Percentiles rank a stretch among this genome's conserved stretches.
Conservation (phyloP, 495 filamentous ascomycete genomes). For the Tuber borchii region DNA sequence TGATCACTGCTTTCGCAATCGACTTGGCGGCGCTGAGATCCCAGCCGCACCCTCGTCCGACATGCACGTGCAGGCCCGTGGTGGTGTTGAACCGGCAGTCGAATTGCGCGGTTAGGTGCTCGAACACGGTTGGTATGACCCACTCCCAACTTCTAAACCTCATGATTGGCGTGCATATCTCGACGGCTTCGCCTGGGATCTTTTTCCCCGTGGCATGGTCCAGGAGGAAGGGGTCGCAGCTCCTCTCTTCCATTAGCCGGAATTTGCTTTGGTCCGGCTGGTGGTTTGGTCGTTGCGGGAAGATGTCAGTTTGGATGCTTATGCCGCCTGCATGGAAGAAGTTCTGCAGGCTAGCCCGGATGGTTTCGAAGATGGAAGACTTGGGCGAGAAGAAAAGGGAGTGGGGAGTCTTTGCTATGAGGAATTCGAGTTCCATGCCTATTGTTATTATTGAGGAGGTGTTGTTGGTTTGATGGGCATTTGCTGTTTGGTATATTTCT, state of each 20-base stretch:
- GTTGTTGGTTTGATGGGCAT: constrained; percentile 21
- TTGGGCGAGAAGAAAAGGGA: constrained; percentile 5
- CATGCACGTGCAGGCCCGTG: constrained; percentile 36
- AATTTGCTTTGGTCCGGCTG: constrained; percentile 26
- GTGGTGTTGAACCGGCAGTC: constrained; percentile 34
- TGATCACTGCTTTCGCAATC: constrained; percentile 35
- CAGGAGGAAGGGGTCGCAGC: constrained; percentile 17
- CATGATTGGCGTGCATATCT: constrained; percentile 40
- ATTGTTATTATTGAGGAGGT: constrained; percentile 25
- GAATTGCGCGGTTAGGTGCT: constrained; percentile 20
- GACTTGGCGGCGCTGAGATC: constrained; percentile 20
- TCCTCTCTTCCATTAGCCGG: constrained; percentile 29
- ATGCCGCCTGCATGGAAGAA: constrained; percentile 18
- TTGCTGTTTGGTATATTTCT: not conserved
- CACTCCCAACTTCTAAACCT: constrained; percentile 21
- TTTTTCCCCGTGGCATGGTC: constrained; percentile 10
- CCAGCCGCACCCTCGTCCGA: constrained; percentile 35
- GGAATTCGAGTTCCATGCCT: constrained; percentile 31
- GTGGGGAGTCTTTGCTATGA: constrained; percentile 22
- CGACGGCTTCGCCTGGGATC: constrained; percentile 26
- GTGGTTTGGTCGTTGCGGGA: constrained; percentile 12
- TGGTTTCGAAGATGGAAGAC: constrained; percentile 14
- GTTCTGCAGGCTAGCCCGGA: constrained; percentile 15
- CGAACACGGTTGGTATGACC: constrained; percentile 20
- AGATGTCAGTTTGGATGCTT: constrained; percentile 26